phyloP scores from a whole-genome alignment of 352 stramenopile genomes.

The Phytophthora constricta region DNA sequence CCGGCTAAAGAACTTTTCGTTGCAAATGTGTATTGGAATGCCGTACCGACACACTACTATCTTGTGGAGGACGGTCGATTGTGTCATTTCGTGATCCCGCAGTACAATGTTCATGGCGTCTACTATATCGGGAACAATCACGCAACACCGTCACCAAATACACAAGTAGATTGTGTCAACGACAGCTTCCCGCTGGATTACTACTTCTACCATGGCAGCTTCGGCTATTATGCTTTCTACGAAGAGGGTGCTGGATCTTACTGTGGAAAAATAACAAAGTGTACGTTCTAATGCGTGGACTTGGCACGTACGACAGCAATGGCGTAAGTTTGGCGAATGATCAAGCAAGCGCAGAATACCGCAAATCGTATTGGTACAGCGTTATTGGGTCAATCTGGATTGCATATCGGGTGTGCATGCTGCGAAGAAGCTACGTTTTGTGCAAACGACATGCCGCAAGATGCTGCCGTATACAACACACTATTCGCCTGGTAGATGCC shows the following conservation, averaged over 20 bases:
- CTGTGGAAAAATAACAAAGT: constrained; percentile 16
- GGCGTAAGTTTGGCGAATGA: constrained; percentile 1
- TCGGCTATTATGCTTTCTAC: constrained; percentile 28
- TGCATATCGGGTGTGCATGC: constrained; percentile 8
- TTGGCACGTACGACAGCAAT: constrained; percentile 28
- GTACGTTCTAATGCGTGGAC: constrained; percentile 6
- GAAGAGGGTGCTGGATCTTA: constrained; percentile 23
- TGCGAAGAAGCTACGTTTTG: constrained; percentile 20
- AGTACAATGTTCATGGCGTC: constrained; percentile 23
- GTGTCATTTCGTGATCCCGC: constrained; percentile 30
- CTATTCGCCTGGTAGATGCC: constrained; percentile 9
- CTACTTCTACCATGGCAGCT: constrained; percentile 24
- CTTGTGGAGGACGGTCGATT: constrained; percentile 1
- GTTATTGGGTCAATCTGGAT: constrained; percentile 15
- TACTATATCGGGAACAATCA: constrained; percentile 12
- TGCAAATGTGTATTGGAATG: constrained; percentile 33
- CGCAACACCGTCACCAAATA: constrained; percentile 2
- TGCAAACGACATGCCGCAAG: constrained; percentile 10
- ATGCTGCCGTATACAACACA: constrained; percentile 1
- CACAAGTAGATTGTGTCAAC: constrained; percentile 6
- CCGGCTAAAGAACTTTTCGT: constrained; percentile 21
- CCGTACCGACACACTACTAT: constrained; percentile 20
- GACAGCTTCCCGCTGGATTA: constrained; percentile 16
- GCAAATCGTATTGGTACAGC: constrained; percentile 25
- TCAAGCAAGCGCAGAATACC: constrained; percentile 7